Conservation (phyloP, 2,329 filamentous ascomycete species). For the Gaeumannomyces tritici region DNA sequence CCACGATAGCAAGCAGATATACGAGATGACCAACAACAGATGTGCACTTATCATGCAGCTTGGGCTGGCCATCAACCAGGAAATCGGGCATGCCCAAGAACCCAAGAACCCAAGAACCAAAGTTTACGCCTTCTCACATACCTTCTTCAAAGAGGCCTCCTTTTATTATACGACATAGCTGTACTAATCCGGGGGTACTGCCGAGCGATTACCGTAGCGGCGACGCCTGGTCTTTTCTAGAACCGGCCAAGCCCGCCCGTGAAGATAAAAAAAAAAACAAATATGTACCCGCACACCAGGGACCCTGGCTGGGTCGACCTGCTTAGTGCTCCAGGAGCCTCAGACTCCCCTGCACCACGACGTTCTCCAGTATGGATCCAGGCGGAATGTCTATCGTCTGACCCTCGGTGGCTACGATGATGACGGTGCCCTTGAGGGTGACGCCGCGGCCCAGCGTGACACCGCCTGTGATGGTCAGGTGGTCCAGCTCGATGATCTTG, state of each 20-base stretch:
- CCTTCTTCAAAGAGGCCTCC: neutral
- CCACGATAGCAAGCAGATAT: too few species aligned
- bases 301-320: neutral
- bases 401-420: slow-evolving; percentile 96
- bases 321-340: slow-evolving; percentile 56
- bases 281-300: neutral
- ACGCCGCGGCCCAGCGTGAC: slow-evolving; percentile 96
- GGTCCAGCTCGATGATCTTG: slow-evolving; percentile 85
- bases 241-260: neutral
- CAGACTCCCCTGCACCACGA: slow-evolving; percentile 96
- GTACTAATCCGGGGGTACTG: neutral
- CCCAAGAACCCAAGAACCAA: too few species aligned
- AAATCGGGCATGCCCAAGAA: too few species aligned
- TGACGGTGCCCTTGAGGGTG: slow-evolving; percentile 94
- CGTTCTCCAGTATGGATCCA: slow-evolving; percentile 95
- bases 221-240: neutral
- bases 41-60: too few species aligned
- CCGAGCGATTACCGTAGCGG: neutral
- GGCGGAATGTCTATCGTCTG: slow-evolving; percentile 97
- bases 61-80: too few species aligned
- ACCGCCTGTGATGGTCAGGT: slow-evolving; percentile 93
- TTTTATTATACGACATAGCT: neutral
- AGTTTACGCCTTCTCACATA: neutral
- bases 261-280: neutral
- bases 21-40: too few species aligned